Evolutionary conservation across 495 filamentous ascomycete genomes (phyloP).

Genomic region (Daldinia childiae): DNA sequence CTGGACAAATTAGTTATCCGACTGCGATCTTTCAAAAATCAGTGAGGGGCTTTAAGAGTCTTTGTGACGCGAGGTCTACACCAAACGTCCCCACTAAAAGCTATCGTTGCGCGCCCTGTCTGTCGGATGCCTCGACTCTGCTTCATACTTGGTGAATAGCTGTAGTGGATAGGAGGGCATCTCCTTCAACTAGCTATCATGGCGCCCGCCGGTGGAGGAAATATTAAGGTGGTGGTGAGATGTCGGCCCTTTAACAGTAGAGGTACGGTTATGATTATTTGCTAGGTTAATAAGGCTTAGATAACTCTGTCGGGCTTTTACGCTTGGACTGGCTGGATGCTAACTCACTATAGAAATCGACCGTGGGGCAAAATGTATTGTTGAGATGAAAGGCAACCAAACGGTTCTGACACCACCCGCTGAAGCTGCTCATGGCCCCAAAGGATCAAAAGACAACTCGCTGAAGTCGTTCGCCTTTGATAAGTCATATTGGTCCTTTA

Average conservation of each 20-base stretch:
- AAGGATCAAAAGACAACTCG: conserved; percentile 73
- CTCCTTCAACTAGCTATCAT: conserved; percentile 57
- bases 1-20: conserved; percentile 10
- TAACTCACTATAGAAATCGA: conserved; percentile 74
- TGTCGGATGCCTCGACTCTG: conserved; percentile 41
- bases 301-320: not conserved
- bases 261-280: conserved; percentile 67
- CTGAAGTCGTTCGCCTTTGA: conserved; percentile 95
- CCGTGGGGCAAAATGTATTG: conserved; percentile 93
- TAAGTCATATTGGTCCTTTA: conserved; percentile 97
- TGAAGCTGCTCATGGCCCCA: conserved; percentile 65
- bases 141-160: conserved; percentile 30
- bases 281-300: conserved; percentile 2
- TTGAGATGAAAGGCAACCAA: conserved; percentile 93
- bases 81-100: conserved; percentile 16
- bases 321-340: conserved; percentile 16
- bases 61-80: conserved; percentile 7
- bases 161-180: conserved; percentile 39
- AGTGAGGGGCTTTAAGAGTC: conserved; percentile 21
- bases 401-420: conserved; percentile 85
- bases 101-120: conserved; percentile 18
- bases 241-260: conserved; percentile 89
- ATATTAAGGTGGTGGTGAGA: conserved; percentile 99
- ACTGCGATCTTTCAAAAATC: conserved; percentile 16
- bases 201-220: conserved; percentile 85